Conservation (phyloP, 768 basidiomycete genomes). For the Tephrocybe sp. region DNA sequence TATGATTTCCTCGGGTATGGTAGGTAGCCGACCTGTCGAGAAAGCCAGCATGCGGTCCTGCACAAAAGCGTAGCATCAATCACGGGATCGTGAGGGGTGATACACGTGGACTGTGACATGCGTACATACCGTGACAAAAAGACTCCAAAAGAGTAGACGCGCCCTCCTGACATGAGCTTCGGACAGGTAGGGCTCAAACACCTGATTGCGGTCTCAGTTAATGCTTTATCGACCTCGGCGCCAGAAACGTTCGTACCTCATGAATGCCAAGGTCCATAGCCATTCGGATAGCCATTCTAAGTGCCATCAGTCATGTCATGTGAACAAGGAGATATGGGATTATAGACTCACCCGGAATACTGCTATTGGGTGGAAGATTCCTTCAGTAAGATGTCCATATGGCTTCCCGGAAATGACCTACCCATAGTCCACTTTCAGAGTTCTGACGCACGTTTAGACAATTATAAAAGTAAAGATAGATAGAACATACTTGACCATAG, state of each 20-base stretch:
- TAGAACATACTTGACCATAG: constrained; percentile 14
- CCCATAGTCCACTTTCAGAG: constrained; percentile 18
- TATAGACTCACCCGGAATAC: constrained; percentile 15
- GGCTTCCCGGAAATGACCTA: constrained; percentile 5
- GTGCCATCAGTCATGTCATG: constrained; percentile 3
- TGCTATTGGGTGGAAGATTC: constrained; percentile 8
- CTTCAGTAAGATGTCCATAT: background rate
- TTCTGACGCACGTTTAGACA: constrained; percentile 10
- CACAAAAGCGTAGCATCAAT: background rate
- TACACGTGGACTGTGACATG: background rate
- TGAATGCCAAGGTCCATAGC: constrained; percentile 17
- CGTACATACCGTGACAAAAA: constrained; percentile 14
- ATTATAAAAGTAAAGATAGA: background rate
- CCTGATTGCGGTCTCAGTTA: constrained; percentile 6
- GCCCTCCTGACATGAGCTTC: constrained; percentile 13
- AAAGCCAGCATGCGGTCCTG: constrained; percentile 17
- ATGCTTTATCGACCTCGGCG: background rate
- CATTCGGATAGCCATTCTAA: constrained; percentile 19
- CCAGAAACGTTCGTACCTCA: constrained; percentile 11
- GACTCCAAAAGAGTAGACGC: constrained; percentile 18
- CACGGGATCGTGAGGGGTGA: background rate
- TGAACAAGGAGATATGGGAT: background rate
- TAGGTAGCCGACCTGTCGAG: constrained; percentile 13
- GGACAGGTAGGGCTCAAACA: constrained; percentile 10
- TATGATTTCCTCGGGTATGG: constrained; percentile 17